Base-by-base conservation (phyloP, 2,329 filamentous ascomycete genomes). In the Pestalotiopsis sp. region DNA sequence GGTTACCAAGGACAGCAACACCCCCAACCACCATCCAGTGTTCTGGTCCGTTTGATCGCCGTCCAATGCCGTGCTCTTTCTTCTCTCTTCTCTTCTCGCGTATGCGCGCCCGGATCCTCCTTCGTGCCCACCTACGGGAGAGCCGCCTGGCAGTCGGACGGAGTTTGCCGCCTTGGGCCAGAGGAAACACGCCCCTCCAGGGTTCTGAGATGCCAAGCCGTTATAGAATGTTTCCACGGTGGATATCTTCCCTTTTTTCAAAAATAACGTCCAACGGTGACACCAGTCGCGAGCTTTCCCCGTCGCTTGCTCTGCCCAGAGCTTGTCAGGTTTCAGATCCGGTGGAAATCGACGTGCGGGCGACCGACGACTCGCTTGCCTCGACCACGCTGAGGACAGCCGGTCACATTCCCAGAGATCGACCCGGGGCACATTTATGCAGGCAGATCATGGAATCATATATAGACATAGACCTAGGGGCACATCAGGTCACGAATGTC, bases 131-230 rank as follows among this genome's bases (percentile, higher is more conserved):
- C n/a, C 14, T 12, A 23, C 61, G 38, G 38, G 61, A 64, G 12
- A 25, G 23, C 61, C 59, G 59, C 31, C 20, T 23, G 25, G 13
- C 7, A 5, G 49, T 31, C 23, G 20, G n/a, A 23, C 17, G 36
- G 61, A 27, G 11, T 14, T 41, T 20, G 25, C 41, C 61, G 20
- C n/a, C 14, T 36, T 9, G 7, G 12, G 20, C 5, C 36, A 25
- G 17, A 36, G 25, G 39, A 45, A 45, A 49, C 25, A 52, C 20
- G 20, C n/a, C 27, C 39, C 14, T 20, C 27, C 41, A 25, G 25
- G 61, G 41, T 17, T n/a, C 14, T 64, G 38, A 52, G 61, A 49
- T 64, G 61, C 61, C 61, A 64, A 64, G 61, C n/a, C 27, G 61
- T 64, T 49, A 64, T 64, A 64, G 39, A 49, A 49, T 38, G 39